Conservation (phyloP, 2,329 filamentous ascomycete species). For the Pestalotiopsis sp. region DNA sequence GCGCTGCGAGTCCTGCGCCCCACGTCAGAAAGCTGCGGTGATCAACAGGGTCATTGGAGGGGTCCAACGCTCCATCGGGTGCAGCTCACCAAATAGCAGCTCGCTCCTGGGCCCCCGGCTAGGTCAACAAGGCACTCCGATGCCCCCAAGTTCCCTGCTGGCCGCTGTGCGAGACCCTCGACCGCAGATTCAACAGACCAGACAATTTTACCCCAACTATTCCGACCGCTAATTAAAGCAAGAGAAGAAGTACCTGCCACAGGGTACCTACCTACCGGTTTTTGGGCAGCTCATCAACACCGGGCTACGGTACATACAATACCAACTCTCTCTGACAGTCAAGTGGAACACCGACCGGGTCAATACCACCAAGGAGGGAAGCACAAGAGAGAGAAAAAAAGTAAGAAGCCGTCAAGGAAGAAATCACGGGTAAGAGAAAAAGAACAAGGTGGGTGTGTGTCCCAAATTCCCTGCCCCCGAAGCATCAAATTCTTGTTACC, state of each 20-base stretch:
- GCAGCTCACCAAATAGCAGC: conserved; percentile 7
- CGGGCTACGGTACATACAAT: background rate
- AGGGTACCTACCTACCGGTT: conserved; percentile 5
- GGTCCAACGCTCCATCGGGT: conserved; percentile 4
- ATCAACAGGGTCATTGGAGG: conserved; percentile 15
- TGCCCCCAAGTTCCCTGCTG: conserved; percentile 13
- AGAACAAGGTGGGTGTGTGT: background rate
- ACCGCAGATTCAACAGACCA: conserved; percentile 26
- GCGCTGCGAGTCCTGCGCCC: background rate
- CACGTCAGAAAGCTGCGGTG: conserved; percentile 10
- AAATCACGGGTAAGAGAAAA: background rate
- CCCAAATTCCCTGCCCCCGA: background rate
- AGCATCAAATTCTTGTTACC: background rate
- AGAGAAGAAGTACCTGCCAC: background rate
- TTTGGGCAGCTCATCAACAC: background rate
- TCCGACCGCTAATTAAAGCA: conserved; percentile 20
- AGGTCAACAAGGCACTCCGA: conserved; percentile 19
- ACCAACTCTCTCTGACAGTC: background rate
- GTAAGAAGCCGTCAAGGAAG: background rate
- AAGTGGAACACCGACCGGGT: background rate
- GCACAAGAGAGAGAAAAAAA: background rate
- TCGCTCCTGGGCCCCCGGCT: conserved; percentile 12
- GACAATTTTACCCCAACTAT: conserved; percentile 35
- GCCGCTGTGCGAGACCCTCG: conserved; percentile 11
- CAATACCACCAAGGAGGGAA: background rate